phyloP scores from a whole-genome alignment of 768 basidiomycete species.

The Polyporus arcularius region DNA sequence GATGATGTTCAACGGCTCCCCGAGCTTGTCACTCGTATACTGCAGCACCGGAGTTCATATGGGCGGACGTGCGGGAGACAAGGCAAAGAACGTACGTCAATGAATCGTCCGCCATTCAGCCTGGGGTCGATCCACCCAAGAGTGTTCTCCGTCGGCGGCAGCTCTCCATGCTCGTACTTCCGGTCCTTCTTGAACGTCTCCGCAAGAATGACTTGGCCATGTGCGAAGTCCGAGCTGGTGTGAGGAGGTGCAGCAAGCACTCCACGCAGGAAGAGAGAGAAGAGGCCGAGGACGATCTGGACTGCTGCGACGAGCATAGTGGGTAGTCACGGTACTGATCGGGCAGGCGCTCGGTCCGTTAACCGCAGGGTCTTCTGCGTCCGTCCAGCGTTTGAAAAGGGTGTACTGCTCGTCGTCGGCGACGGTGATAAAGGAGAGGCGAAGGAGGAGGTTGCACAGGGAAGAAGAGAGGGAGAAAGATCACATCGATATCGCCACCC shows the following conservation, averaged over 20 bases:
- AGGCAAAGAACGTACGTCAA: conserved; percentile 61
- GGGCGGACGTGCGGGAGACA: background rate
- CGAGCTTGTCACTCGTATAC: conserved; percentile 65
- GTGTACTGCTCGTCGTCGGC: background rate
- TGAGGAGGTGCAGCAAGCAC: background rate
- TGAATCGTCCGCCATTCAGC: conserved; percentile 65
- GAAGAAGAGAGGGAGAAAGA: background rate
- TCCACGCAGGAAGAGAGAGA: background rate
- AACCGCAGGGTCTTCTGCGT: background rate
- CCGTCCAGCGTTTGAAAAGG: background rate
- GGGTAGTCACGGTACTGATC: background rate
- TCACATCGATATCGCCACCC: conserved; percentile 9
- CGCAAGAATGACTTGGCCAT: background rate
- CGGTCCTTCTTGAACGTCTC: conserved; percentile 3
- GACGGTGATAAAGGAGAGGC: background rate
- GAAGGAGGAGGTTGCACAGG: background rate
- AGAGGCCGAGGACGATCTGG: background rate
- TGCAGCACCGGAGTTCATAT: conserved; percentile 28
- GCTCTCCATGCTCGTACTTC: conserved; percentile 29
- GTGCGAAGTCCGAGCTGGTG: no score
- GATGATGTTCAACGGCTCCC: conserved; percentile 85
- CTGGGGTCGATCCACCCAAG: conserved; percentile 69
- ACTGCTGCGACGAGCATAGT: background rate
- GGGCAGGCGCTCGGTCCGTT: background rate
- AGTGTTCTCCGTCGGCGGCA: conserved; percentile 29